Base-by-base conservation (phyloP, 164 flowering plant species). In the Echeveria elegans region DNA sequence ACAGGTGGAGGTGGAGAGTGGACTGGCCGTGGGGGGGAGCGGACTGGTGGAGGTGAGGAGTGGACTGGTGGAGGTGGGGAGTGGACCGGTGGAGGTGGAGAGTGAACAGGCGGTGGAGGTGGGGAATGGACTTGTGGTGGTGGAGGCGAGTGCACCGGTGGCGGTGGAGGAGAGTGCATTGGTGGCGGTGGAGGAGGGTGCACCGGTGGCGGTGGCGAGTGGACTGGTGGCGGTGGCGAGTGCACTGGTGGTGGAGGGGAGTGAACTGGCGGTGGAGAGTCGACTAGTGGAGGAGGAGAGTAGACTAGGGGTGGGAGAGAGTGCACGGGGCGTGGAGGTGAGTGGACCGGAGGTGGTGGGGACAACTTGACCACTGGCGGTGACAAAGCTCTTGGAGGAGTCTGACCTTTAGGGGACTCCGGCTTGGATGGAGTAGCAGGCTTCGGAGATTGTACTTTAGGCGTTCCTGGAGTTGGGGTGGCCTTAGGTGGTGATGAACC, bases 301-400 rank as follows among this genome's bases (percentile, higher is more conserved):
- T 43, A 18, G n/a, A 43, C 47, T 1, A 18, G 47, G 0, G 47
- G 47, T 12, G 47, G 47, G 0, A 18, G 47, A 0, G 47, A 43
- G 47, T 43, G 77, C 74, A 1, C 77, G 68, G 76, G 48, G n/a
- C 14, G 70, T 5, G 71, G 77, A 24, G 75, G 68, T 3, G 73
- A 56, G 30, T 65, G 74, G 4, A 69, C 61, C 0, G 69, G 61
- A 7, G 47, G 47, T 4, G 47, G 47, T 11, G 47, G 47, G 18
- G 47, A 41, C 16, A 41, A 14, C 19, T 41, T 41, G 16, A 10
- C 47, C 47, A 41, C 23, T 26, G 38, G 38, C 18, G 68, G 21
- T 31, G 64, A 59, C 15, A 66, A 68, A 11, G 31, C 19, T 0
- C 40, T 18, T 47, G 12, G 23, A 0, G 40, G 45, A 6, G 29